phyloP scores from a whole-genome alignment of 2,329 filamentous ascomycete genomes.

The Sarocladium kiliense region DNA sequence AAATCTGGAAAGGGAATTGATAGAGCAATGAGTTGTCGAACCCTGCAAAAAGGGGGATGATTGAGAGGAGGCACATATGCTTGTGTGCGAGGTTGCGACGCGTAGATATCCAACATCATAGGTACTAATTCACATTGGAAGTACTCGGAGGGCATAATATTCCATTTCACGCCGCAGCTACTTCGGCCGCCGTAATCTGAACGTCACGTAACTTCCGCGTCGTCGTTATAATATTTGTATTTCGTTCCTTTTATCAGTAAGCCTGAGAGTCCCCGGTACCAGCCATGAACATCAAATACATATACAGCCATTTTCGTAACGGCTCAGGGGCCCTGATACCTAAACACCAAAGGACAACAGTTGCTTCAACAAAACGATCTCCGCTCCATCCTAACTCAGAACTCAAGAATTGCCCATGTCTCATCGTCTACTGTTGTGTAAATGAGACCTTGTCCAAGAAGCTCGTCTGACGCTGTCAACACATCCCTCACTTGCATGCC shows the following conservation, averaged over 20 bases:
- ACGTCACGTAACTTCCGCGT: too few relatives aligned
- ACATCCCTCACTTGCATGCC: conserved; percentile 66
- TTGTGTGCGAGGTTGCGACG: not conserved
- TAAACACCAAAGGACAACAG: not conserved
- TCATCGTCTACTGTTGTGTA: conserved; percentile 91
- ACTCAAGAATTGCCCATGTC: conserved; percentile 83
- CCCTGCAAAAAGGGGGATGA: not conserved
- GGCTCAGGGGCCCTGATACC: not conserved
- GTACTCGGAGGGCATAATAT: not conserved
- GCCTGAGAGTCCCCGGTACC: not conserved
- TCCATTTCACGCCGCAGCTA: too few relatives aligned
- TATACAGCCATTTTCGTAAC: conserved; percentile 1
- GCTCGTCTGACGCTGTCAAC: conserved; percentile 72
- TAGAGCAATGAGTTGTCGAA: too few relatives aligned
- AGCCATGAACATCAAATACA: not conserved
- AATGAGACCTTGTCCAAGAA: conserved; percentile 67
- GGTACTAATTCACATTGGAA: not conserved
- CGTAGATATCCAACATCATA: conserved; percentile 7
- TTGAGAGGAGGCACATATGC: not conserved
- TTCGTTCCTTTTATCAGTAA: not conserved
- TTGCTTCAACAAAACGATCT: not conserved
- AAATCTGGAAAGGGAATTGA: not conserved
- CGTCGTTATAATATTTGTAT: too few relatives aligned
- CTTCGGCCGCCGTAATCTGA: too few relatives aligned
- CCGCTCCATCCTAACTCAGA: conserved; percentile 29